Base-by-base conservation (phyloP, 305 asterid species). In the Rubia peregrina region DNA sequence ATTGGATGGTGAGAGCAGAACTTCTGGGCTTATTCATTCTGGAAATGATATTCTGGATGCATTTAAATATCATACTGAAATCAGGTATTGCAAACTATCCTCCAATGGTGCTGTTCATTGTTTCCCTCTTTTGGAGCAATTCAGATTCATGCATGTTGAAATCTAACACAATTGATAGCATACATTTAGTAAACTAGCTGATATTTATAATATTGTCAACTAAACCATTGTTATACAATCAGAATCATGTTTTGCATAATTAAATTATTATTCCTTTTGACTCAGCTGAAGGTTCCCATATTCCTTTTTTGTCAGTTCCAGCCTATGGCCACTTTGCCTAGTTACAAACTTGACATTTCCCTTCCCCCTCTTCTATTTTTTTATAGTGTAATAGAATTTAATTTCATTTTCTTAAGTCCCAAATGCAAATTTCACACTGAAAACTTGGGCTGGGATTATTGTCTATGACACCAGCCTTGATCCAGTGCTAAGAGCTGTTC, bases 1-100 rank as follows among this genome's bases (percentile, higher is more conserved):
- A 79, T 80, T 89, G 81, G 99, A 94, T 75, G 96, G 99, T 26
- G 99, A 91, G 82, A 94, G 93, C 87, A 87, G 86, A 79, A 89
- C 86, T 67, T 76, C 87, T 69, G 98, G 92, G 76, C 95, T 88
- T 56, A 76, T 88, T 75, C 92, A 86, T 80, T 85, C 93, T 65
- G 99, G 97, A 82, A 89, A 86, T 76, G 99, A 91, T 79, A 86
- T 91, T 76, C 76, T 89, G 88, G 97, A 94, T 72, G 82, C 86
- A 38, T 94, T 84, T 85, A 91, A 91, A 80, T 91, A 91, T 76
- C 86, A 79, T 83, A 85, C 88, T 44, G 93, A 88, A 61, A 86
- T 91, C 89, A 94, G 98, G 99, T 91, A 62, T 36, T 66, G 8
- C 30, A 44, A 74, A 21, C 22, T 2, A 13, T 19, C 46, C 19